Conservation (phyloP, 2,329 filamentous ascomycete species). For the Claviceps sp. region DNA sequence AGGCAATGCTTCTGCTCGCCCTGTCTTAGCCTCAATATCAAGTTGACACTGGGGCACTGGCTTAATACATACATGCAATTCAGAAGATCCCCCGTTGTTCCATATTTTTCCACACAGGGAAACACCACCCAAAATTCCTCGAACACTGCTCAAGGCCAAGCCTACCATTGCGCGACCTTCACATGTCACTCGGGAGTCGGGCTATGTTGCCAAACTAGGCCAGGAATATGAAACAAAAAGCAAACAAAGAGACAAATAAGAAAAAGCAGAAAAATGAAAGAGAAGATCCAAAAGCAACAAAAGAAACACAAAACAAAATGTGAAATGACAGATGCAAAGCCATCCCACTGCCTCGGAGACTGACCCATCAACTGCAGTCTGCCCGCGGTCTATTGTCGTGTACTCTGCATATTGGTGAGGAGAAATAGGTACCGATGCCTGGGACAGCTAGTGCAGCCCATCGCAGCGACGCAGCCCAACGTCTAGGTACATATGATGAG, state of each 20-base stretch:
- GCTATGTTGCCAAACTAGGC: neutral
- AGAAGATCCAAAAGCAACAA: neutral
- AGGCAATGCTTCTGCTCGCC: neutral
- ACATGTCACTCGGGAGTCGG: neutral
- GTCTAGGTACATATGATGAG: neutral
- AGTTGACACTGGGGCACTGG: no score
- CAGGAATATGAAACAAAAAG: neutral
- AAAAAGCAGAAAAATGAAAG: neutral
- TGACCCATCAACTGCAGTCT: neutral
- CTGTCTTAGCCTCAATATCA: neutral
- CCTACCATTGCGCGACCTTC: neutral
- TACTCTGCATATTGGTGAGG: no score
- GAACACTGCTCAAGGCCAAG: neutral
- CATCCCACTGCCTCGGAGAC: constrained; percentile 1
- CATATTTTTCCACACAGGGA: no score
- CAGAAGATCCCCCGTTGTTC: neutral
- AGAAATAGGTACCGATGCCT: no score
- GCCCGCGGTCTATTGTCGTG: neutral
- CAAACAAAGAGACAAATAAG: neutral
- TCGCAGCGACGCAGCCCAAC: neutral
- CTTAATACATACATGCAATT: no score
- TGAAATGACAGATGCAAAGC: neutral
- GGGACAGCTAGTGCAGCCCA: neutral
- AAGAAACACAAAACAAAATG: neutral
- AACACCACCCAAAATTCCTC: neutral